These are phyloP conservation scores for Kodamaea sagamina DNA, from an alignment of 805 yeast species.

Conservation along the genomic window DNA sequence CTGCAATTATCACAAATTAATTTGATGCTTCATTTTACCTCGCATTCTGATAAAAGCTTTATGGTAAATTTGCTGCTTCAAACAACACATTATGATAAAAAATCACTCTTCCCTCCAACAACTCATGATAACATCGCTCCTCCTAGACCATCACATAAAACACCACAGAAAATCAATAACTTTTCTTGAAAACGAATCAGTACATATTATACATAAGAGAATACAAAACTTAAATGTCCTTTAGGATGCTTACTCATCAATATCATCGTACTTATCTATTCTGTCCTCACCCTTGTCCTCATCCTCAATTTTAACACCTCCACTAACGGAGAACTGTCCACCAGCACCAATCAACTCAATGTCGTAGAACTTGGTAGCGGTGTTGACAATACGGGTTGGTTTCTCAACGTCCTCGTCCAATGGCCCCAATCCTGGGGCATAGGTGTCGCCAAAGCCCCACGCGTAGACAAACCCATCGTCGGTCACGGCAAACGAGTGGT, in stretches of 20 bases:
- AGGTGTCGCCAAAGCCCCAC: constrained; percentile 98
- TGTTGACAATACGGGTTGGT: constrained; percentile 89
- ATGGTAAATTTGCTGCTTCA: too few relatives aligned
- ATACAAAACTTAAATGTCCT: too few relatives aligned
- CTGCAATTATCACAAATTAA: too few relatives aligned
- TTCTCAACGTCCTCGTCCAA: constrained; percentile 82
- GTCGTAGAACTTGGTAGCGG: constrained; percentile 83
- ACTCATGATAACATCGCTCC: too few relatives aligned
- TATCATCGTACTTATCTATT: constrained; percentile 52
- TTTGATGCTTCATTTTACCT: too few relatives aligned
- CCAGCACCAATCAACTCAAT: constrained; percentile 85
- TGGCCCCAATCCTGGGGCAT: constrained; percentile 94
- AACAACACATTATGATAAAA: too few relatives aligned
- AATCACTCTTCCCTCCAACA: too few relatives aligned
- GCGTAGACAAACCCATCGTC: constrained; percentile 83
- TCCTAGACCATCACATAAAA: too few relatives aligned
- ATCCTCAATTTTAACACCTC: constrained; percentile 67
- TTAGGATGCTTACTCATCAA: constrained; percentile 37
- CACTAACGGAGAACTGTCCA: constrained; percentile 92
- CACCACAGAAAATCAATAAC: too few relatives aligned
- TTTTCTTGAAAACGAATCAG: constrained; percentile 1
- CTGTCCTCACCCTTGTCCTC: constrained; percentile 51
- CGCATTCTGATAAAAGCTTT: too few relatives aligned
- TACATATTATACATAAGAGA: constrained; percentile 4
- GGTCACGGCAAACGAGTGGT: constrained; percentile 86